A percentile compares a stretch with the other conserved stretches of the same genome.
phyloP scores from a whole-genome alignment of 225 moss, liverwort and hornwort species.

The Thuidium tamariscinum region DNA sequence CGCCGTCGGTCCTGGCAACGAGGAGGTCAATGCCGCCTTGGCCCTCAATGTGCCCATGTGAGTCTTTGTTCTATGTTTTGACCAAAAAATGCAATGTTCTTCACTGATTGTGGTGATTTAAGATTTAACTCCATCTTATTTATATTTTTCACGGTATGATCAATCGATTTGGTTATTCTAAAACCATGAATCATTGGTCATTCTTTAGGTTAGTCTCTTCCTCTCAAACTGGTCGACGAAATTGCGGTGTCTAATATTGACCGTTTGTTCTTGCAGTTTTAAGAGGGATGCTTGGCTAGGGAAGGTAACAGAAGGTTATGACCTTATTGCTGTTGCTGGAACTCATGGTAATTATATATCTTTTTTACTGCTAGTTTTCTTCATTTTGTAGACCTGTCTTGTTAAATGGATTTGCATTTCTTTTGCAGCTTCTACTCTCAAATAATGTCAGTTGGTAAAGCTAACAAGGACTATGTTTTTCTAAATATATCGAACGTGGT shows the following conservation, averaged over 20 bases:
- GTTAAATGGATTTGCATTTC: background rate
- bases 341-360: constrained; percentile 70
- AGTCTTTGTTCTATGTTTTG: background rate
- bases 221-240: background rate
- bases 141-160: background rate
- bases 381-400: constrained; percentile 31
- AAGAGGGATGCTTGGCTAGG: constrained; percentile 89
- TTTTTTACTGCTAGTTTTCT: background rate
- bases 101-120: background rate
- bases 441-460: background rate
- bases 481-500: background rate
- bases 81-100: background rate
- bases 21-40: constrained; percentile 65
- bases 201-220: background rate
- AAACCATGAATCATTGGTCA: background rate
- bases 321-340: constrained; percentile 83
- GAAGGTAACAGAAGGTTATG: constrained; percentile 75
- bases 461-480: background rate
- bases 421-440: background rate
- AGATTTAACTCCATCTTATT: background rate
- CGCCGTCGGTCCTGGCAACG: constrained; percentile 64
- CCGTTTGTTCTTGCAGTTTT: constrained; percentile 36
- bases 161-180: background rate
- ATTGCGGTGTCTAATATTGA: background rate
- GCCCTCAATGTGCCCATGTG: constrained; percentile 63